phyloP scores from a whole-genome alignment of 371 early-diverging fungal genomes.

The Mucor indicus region DNA sequence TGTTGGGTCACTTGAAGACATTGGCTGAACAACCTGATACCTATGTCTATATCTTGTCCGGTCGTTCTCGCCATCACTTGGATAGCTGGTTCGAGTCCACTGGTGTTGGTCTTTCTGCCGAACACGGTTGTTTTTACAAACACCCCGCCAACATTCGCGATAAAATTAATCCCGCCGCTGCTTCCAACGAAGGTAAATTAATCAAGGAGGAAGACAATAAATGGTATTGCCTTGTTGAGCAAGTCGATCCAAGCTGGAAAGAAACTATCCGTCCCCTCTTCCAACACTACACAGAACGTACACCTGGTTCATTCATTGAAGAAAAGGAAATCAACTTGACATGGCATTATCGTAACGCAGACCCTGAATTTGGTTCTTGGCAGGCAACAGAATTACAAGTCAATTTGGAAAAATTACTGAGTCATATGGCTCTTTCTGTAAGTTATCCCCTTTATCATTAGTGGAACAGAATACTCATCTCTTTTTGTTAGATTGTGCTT shows the following conservation, averaged over 20 bases:
- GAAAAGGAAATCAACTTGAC: constrained; percentile 87
- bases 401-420: constrained; percentile 89
- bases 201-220: constrained; percentile 58
- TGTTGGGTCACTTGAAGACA: constrained; percentile 64
- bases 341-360: constrained; percentile 92
- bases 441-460: not conserved
- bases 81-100: constrained; percentile 86
- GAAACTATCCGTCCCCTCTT: constrained; percentile 90
- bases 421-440: constrained; percentile 85
- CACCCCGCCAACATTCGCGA: constrained; percentile 74
- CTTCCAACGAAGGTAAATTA: constrained; percentile 59
- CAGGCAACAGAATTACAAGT: constrained; percentile 82
- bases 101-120: constrained; percentile 89
- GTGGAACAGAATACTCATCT: not conserved
- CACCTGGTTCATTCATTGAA: constrained; percentile 93
- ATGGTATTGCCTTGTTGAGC: constrained; percentile 88
- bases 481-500: constrained; percentile 63
- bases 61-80: constrained; percentile 79
- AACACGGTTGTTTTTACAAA: constrained; percentile 95
- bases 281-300: constrained; percentile 92
- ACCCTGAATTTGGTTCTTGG: constrained; percentile 84
- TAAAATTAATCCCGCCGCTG: constrained; percentile 31
- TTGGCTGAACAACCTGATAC: constrained; percentile 78
- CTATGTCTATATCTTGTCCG: constrained; percentile 92
- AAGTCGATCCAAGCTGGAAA: constrained; percentile 88